A percentile compares a stretch with the other conserved stretches of the same genome.
Evolutionary conservation across 495 filamentous ascomycete genomes (phyloP).

Genomic region (Clohesyomyces aquaticus): DNA sequence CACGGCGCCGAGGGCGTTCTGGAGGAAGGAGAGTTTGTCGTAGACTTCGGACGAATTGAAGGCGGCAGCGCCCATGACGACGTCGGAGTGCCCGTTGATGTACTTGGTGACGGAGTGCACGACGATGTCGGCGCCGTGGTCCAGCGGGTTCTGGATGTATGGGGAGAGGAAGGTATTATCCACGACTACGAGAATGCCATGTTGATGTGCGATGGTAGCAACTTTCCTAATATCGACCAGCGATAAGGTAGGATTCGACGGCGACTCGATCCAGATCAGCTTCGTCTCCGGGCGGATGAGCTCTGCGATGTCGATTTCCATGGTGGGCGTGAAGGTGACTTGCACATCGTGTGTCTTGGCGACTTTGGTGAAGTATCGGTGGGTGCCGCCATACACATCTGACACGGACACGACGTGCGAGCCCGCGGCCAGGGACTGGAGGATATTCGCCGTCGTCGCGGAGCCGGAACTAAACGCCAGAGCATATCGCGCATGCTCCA

Average conservation of each 20-base stretch:
- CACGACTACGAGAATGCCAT: slow-evolving; percentile 91
- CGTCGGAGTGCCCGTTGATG: slow-evolving; percentile 97
- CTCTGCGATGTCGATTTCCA: slow-evolving; percentile 81
- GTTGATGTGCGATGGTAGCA: slow-evolving; percentile 76
- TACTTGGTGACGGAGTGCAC: slow-evolving; percentile 99
- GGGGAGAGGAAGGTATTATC: slow-evolving; percentile 98
- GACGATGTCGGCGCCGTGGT: slow-evolving; percentile 95
- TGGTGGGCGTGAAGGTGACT: slow-evolving; percentile 88
- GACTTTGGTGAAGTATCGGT: slow-evolving; percentile 98
- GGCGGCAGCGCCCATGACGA: slow-evolving; percentile 97
- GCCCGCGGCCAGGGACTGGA: slow-evolving; percentile 89
- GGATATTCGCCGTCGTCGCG: slow-evolving; percentile 87
- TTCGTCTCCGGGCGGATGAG: slow-evolving; percentile 90
- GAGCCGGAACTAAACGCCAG: slow-evolving; percentile 95
- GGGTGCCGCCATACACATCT: slow-evolving; percentile 96
- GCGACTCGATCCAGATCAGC: slow-evolving; percentile 95
- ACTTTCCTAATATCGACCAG: slow-evolving; percentile 91
- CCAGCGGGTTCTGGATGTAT: slow-evolving; percentile 93
- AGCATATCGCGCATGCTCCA: slow-evolving; percentile 90
- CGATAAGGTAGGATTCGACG: slow-evolving; percentile 88
- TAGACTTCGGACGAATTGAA: slow-evolving; percentile 84
- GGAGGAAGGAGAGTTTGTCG: slow-evolving; percentile 82
- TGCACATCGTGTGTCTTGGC: slow-evolving; percentile 91
- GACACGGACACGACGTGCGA: slow-evolving; percentile 95
- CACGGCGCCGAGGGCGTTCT: slow-evolving; percentile 95